Percentiles rank a stretch among this genome's conserved stretches.
Evolutionary conservation across 805 yeast species (phyloP).

Genomic region (Tetrapisispora arboricola): DNA sequence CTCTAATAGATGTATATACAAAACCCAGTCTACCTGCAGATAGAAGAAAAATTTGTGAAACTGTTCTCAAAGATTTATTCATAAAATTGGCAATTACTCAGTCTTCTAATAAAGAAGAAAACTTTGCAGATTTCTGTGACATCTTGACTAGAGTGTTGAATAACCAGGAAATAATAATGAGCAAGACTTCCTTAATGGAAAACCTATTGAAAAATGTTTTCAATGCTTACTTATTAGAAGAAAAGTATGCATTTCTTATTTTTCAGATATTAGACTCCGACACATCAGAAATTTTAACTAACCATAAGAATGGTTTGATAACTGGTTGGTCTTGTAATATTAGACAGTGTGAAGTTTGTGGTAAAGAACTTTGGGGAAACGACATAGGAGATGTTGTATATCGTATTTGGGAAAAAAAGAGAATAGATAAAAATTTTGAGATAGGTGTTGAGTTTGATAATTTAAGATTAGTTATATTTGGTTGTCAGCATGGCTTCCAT

Average conservation of each 20-base stretch:
- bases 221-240: conserved; percentile 55
- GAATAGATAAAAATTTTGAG: conserved; percentile 14
- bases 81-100: conserved; percentile 15
- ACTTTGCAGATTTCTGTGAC: conserved; percentile 36
- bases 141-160: conserved; percentile 48
- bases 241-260: conserved; percentile 41
- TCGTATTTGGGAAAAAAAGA: conserved; percentile 46
- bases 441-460: not conserved
- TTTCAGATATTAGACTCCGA: conserved; percentile 47
- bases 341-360: conserved; percentile 67
- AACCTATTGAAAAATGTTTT: conserved; percentile 53
- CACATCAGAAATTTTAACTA: conserved; percentile 38
- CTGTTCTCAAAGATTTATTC: conserved; percentile 14
- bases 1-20: conserved; percentile 13
- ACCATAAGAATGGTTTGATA: conserved; percentile 33
- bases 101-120: conserved; percentile 10
- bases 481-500: conserved; percentile 27
- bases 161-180: conserved; percentile 35
- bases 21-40: not conserved
- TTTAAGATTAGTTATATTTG: conserved; percentile 13
- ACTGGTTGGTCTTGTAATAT: conserved; percentile 56
- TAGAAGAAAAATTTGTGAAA: conserved; percentile 8
- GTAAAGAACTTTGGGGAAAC: conserved; percentile 61
- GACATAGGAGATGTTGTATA: conserved; percentile 41
- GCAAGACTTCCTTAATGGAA: conserved; percentile 51